Conservation (phyloP, 1,284 basidiomycete species). For the Pholiota adiposa region DNA sequence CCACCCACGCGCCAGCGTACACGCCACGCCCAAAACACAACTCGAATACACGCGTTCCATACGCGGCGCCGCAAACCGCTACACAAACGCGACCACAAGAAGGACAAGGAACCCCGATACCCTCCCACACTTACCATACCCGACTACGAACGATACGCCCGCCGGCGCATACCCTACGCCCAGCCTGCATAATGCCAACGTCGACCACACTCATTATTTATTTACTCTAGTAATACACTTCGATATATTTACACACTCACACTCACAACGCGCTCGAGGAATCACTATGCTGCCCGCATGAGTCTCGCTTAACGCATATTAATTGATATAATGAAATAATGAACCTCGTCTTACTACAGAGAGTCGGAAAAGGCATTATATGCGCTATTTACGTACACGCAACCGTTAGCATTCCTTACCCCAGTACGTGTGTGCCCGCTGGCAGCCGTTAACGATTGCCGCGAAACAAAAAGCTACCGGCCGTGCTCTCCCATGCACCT, state of each 20-base stretch:
- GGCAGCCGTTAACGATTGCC: too few relatives aligned
- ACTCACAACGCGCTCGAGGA: not conserved
- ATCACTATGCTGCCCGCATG: too few relatives aligned
- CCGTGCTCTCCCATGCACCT: not conserved
- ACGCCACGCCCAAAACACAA: too few relatives aligned
- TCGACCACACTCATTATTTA: not conserved
- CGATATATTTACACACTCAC: not conserved
- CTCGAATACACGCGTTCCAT: too few relatives aligned
- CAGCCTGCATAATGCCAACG: not conserved
- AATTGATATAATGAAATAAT: too few relatives aligned
- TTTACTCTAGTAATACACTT: not conserved
- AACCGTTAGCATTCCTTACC: too few relatives aligned
- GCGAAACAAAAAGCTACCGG: not conserved
- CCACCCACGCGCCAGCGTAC: not conserved
- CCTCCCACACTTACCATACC: not conserved
- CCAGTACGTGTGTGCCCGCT: too few relatives aligned
- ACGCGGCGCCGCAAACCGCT: not conserved
- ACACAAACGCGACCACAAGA: not conserved
- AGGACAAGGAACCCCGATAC: not conserved
- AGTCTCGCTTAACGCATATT: too few relatives aligned
- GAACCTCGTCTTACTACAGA: too few relatives aligned
- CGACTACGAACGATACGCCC: not conserved
- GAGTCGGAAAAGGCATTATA: too few relatives aligned
- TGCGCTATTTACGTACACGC: too few relatives aligned
- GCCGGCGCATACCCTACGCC: not conserved